A percentile compares a stretch with the other conserved stretches of the same genome.
Conservation (phyloP, 305 asterid species). For the Nicotiana rustica region DNA sequence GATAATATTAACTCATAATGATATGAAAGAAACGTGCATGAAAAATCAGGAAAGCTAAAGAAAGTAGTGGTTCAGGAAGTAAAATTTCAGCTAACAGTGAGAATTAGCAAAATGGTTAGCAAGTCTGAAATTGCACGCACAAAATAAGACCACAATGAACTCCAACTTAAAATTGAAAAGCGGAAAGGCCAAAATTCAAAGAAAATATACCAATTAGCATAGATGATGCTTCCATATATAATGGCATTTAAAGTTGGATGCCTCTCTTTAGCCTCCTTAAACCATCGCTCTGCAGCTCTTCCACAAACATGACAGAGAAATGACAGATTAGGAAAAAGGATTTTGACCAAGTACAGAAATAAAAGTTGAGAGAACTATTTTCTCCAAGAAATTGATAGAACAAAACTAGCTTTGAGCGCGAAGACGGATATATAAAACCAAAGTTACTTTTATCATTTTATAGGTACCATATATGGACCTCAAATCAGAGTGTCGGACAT, state of each 20-base stretch:
- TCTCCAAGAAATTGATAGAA: neutral
- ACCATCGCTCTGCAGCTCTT: slow-evolving; percentile 97
- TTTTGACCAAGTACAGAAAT: neutral
- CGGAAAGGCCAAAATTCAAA: neutral
- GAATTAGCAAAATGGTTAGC: slow-evolving; percentile 8
- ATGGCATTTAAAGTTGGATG: slow-evolving; percentile 69
- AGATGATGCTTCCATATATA: slow-evolving; percentile 90
- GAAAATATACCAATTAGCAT: slow-evolving; percentile 80
- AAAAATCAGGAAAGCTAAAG: neutral
- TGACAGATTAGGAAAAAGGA: slow-evolving; percentile 36
- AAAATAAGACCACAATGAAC: neutral
- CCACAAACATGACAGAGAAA: slow-evolving; percentile 52
- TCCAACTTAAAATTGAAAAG: neutral
- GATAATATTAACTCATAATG: neutral
- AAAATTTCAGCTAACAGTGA: neutral
- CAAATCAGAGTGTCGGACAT: neutral
- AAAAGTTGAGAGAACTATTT: slow-evolving; percentile 17
- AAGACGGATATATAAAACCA: neutral
- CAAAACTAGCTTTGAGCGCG: slow-evolving; percentile 18
- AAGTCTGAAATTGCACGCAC: neutral
- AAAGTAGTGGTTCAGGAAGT: neutral
- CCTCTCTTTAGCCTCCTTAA: slow-evolving; percentile 86
- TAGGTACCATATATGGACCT: slow-evolving; percentile 18
- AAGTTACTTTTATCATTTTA: neutral
- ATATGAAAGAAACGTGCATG: neutral